These are phyloP conservation scores for Leccinum olivaceopallidum DNA, from an alignment of 768 basidiomycete genomes.

Conservation along the genomic window DNA sequence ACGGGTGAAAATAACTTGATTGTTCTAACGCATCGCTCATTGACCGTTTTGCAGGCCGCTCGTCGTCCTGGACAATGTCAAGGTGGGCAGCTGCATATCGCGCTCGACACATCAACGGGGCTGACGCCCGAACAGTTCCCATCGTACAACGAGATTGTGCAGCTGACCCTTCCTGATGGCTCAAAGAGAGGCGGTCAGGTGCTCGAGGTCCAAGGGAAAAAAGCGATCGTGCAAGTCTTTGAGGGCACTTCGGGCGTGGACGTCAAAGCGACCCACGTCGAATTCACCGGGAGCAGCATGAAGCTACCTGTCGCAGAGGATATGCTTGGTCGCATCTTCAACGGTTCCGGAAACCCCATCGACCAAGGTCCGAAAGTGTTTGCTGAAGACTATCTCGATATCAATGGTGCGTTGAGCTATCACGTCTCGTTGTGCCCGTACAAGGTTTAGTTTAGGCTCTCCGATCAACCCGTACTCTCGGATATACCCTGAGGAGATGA, in stretches of 20 bases:
- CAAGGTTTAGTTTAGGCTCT: slow-evolving; percentile 59
- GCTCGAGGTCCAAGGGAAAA: slow-evolving; percentile 97
- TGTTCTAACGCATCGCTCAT: slow-evolving; percentile 8
- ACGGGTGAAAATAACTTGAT: slow-evolving; percentile 63
- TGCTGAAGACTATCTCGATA: slow-evolving; percentile 98
- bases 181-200: slow-evolving; percentile 96
- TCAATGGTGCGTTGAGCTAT: slow-evolving; percentile 72
- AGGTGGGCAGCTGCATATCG: slow-evolving; percentile 49
- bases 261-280: slow-evolving; percentile 95
- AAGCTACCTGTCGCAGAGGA: slow-evolving; percentile 98
- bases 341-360: slow-evolving; percentile 96
- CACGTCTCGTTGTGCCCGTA: slow-evolving; percentile 7
- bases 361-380: slow-evolving; percentile 99
- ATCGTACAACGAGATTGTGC: slow-evolving; percentile 98
- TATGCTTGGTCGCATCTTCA: slow-evolving; percentile 99
- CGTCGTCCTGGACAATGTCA: slow-evolving; percentile 98
- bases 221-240: slow-evolving; percentile 99
- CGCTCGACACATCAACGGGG: slow-evolving; percentile 1
- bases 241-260: slow-evolving; percentile 98
- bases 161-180: slow-evolving; percentile 93
- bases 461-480: slow-evolving; percentile 98
- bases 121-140: slow-evolving; percentile 65
- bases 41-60: slow-evolving; percentile 63
- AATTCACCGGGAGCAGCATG: slow-evolving; percentile 98
- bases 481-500: slow-evolving; percentile 99